These are phyloP conservation scores for Euphorbia celastroides DNA, from an alignment of 441 rosid species.

Conservation along the genomic window DNA sequence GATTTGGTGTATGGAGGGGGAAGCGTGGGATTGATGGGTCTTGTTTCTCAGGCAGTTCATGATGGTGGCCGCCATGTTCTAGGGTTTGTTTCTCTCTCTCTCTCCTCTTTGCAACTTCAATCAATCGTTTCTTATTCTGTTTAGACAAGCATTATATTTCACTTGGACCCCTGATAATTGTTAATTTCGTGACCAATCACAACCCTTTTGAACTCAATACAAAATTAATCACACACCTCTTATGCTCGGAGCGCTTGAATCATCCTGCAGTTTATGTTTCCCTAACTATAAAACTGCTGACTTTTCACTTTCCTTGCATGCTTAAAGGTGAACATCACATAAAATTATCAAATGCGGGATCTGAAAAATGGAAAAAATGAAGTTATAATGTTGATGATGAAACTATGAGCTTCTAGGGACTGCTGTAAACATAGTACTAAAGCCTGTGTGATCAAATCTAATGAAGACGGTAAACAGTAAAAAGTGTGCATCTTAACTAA, in stretches of 20 bases:
- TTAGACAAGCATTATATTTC: conserved; percentile 26
- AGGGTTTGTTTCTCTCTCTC: conserved; percentile 60
- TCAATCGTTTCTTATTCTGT: conserved; percentile 10
- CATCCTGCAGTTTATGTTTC: conserved; percentile 21
- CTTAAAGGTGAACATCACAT: conserved; percentile 38
- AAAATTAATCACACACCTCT: too few relatives aligned
- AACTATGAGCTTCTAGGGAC: background rate
- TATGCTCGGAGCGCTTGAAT: conserved; percentile 14
- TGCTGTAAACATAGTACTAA: conserved; percentile 10
- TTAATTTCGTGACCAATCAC: background rate
- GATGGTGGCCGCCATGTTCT: conserved; percentile 98
- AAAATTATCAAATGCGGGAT: conserved; percentile 33
- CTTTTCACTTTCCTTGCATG: conserved; percentile 18
- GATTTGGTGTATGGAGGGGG: conserved; percentile 98
- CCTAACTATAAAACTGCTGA: conserved; percentile 21
- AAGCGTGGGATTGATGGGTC: conserved; percentile 98
- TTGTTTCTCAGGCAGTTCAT: conserved; percentile 97
- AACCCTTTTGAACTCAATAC: background rate
- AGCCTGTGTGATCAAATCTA: background rate
- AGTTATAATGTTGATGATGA: background rate
- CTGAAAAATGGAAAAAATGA: background rate
- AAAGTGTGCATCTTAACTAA: background rate
- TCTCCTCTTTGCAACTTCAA: conserved; percentile 13
- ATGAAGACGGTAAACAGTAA: background rate
- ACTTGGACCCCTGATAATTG: background rate